Conservation (phyloP, 2,329 filamentous ascomycete species). For the Botryotinia calthae region DNA sequence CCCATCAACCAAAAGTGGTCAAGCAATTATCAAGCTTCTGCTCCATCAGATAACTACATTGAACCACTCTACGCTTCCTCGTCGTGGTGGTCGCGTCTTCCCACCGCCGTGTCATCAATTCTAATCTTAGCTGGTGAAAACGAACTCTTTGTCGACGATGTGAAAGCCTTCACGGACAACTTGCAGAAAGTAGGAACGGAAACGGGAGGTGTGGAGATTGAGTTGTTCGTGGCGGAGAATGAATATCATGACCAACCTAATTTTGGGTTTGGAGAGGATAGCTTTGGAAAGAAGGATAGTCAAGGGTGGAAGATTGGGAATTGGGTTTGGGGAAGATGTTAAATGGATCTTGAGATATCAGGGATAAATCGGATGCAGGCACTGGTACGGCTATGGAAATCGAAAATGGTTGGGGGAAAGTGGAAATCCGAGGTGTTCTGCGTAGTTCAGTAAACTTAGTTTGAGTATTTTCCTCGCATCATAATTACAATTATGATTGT, state of each 20-base stretch:
- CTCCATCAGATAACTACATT: slow-evolving; percentile 49
- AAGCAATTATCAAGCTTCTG: slow-evolving; percentile 35
- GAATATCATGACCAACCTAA: slow-evolving; percentile 36
- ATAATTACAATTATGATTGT: background rate
- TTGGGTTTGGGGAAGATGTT: slow-evolving; percentile 13
- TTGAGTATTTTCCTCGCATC: background rate
- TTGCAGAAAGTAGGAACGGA: slow-evolving; percentile 39
- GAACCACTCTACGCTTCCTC: slow-evolving; percentile 49
- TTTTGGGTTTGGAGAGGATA: slow-evolving; percentile 26
- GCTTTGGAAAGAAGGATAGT: background rate
- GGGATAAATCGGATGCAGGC: background rate
- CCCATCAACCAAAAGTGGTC: slow-evolving; percentile 42
- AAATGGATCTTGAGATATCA: background rate
- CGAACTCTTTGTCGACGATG: slow-evolving; percentile 56
- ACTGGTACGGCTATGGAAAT: background rate
- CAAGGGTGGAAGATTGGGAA: slow-evolving; percentile 1
- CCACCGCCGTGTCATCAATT: slow-evolving; percentile 45
- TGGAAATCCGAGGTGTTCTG: background rate
- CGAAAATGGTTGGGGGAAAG: background rate
- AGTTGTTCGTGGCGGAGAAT: slow-evolving; percentile 23
- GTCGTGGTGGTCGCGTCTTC: slow-evolving; percentile 53
- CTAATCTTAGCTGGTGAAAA: slow-evolving; percentile 53
- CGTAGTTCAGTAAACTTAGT: background rate
- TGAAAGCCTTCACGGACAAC: slow-evolving; percentile 48
- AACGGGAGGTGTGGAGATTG: background rate